Conservation (phyloP, 352 stramenopile species). For the Globisporangium cystogenes region DNA sequence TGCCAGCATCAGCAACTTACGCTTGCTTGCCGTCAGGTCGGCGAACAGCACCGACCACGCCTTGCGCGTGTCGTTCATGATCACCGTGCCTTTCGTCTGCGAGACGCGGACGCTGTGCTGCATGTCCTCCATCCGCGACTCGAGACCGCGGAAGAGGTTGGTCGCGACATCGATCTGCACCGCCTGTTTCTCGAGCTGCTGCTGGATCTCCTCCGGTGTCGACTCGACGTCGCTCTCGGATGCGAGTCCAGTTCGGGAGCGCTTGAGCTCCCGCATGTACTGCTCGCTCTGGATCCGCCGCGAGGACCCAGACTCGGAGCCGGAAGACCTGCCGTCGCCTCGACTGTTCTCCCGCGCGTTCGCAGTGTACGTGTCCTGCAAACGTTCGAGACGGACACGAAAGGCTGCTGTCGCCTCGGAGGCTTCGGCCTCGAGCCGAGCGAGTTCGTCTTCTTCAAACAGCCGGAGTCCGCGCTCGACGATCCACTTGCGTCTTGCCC, state of each 20-base stretch:
- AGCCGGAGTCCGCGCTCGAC: constrained; percentile 15
- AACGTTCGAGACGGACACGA: constrained; percentile 1
- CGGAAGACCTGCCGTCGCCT: not conserved
- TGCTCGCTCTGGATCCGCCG: constrained; percentile 4
- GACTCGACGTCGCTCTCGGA: not conserved
- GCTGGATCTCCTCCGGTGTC: constrained; percentile 6
- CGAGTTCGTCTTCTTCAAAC: constrained; percentile 27
- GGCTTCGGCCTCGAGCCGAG: constrained; percentile 10
- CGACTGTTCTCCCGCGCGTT: constrained; percentile 17
- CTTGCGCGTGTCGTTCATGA: constrained; percentile 33
- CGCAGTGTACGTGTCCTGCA: constrained; percentile 8
- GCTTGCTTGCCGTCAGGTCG: constrained; percentile 21
- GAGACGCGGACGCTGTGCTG: constrained; percentile 19
- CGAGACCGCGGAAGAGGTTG: constrained; percentile 16
- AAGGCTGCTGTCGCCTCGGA: constrained; percentile 2
- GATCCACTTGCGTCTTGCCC: constrained; percentile 28
- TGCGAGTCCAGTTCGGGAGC: not conserved
- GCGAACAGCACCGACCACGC: constrained; percentile 22
- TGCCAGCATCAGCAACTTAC: constrained; percentile 10
- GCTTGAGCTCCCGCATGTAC: not conserved
- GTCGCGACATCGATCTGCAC: constrained; percentile 21
- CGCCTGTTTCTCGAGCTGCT: constrained; percentile 16
- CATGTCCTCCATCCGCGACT: constrained; percentile 27
- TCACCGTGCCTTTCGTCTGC: constrained; percentile 24
- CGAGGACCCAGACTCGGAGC: not conserved